Base-by-base conservation (phyloP, 1,284 basidiomycete genomes). In the Rhizoctonia solani region DNA sequence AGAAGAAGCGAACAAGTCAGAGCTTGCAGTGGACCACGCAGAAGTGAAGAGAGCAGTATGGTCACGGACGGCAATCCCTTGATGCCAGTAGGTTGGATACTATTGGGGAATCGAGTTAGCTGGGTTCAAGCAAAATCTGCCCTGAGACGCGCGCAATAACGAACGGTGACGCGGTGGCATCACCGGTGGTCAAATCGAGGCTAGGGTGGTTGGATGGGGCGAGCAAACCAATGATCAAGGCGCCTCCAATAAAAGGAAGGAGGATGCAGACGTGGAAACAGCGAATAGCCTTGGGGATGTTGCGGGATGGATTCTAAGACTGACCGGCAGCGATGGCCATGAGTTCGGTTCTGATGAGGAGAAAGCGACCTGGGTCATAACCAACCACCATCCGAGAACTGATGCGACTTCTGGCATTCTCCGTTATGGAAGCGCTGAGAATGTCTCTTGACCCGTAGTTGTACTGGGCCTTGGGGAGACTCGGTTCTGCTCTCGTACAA, bases 281-380 rank as follows among this genome's bases (percentile, higher is more conserved):
- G 68, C 83, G 82, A 77, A 89, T 87, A 1, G 84, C 85, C 72
- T 82, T 84, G 2, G 88, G 87, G 42, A 90, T 75, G 76, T 87
- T 89, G 29, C 86, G 81, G 47, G 77, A 74, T 1, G 80, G 80
- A 73, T 79, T 77, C 66, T 74, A 73, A 29, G 77, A 75, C 73
- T 93, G 90, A 37, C 87, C 89, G 39, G 91, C 91, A 66, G 92
- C 82, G 77, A 94, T 87, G 39, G 91, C 92, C 46, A 95, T 89
- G 70, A 95, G 89, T 76, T 95, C 93, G 8, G 92, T 93, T 54
- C 86, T 83, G 69, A 87, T 85, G 80, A 87, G 11, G 88, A 89
- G 81, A 95, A 95, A 1, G 90, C 90, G 8, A 92, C 91, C 72
- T 89, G 85, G 0, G 85, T 83, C 71, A 73, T 79, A 37, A 87